phyloP scores from a whole-genome alignment of 2,329 filamentous ascomycete genomes.

The Westerdykella ornata region DNA sequence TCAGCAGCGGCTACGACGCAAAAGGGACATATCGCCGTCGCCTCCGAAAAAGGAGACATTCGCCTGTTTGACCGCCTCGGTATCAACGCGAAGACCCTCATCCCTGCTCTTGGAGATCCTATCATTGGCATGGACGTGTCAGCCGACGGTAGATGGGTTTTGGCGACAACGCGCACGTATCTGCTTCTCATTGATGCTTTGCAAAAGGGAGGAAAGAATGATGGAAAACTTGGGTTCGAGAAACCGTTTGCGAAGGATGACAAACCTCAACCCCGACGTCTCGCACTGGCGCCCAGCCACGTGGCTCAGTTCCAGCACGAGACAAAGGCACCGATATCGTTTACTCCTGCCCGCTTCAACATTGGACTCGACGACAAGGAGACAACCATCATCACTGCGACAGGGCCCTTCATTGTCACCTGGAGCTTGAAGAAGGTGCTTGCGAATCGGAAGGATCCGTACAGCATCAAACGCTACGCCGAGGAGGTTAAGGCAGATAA shows the following conservation, averaged over 20 bases:
- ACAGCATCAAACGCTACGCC: slow-evolving; percentile 91
- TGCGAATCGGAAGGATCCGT: slow-evolving; percentile 73
- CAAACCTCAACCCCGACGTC: slow-evolving; percentile 86
- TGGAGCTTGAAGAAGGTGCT: slow-evolving; percentile 93
- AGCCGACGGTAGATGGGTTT: slow-evolving; percentile 89
- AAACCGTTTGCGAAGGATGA: slow-evolving; percentile 84
- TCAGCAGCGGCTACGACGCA: slow-evolving; percentile 90
- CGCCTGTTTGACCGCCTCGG: slow-evolving; percentile 93
- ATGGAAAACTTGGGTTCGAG: slow-evolving; percentile 97
- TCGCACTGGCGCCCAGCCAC: slow-evolving; percentile 82
- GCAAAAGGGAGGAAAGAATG: slow-evolving; percentile 90
- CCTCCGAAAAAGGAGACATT: slow-evolving; percentile 96
- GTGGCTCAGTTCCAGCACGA: slow-evolving; percentile 97
- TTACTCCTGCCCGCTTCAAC: slow-evolving; percentile 92
- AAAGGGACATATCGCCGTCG: slow-evolving; percentile 93
- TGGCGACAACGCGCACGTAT: slow-evolving; percentile 91
- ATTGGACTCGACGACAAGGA: slow-evolving; percentile 73
- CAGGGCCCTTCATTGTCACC: slow-evolving; percentile 91
- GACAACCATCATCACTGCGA: slow-evolving; percentile 93
- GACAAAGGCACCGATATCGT: slow-evolving; percentile 76
- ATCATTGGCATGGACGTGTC: slow-evolving; percentile 94
- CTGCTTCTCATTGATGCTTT: slow-evolving; percentile 86
- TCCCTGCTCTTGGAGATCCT: slow-evolving; percentile 88
- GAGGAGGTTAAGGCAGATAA: slow-evolving; percentile 98
- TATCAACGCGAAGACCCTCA: slow-evolving; percentile 95